These are phyloP conservation scores for Schwanniomyces etchellsii DNA, from an alignment of 1,139 yeast species.

Conservation along the genomic window DNA sequence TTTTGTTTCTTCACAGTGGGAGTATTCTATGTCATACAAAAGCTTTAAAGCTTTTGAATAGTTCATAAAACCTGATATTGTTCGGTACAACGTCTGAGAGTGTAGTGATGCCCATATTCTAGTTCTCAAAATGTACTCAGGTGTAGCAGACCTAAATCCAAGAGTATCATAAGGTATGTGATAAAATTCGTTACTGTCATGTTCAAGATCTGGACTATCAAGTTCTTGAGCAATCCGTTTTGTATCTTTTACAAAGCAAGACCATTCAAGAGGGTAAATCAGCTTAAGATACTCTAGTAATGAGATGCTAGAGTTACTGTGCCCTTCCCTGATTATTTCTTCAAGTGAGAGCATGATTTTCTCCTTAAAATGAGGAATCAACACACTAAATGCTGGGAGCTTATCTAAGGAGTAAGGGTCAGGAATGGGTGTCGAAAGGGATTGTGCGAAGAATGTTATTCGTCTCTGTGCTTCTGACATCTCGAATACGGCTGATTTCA, in stretches of 20 bases:
- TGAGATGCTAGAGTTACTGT: conserved; percentile 54
- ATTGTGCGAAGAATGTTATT: conserved; percentile 83
- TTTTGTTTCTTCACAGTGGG: conserved; percentile 24
- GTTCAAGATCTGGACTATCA: not conserved
- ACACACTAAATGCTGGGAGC: conserved; percentile 80
- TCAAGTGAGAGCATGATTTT: conserved; percentile 58
- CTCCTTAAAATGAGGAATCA: conserved; percentile 83
- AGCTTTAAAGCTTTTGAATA: conserved; percentile 64
- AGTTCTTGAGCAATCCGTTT: conserved; percentile 44
- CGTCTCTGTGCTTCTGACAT: conserved; percentile 71
- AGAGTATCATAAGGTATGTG: conserved; percentile 67
- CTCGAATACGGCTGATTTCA: conserved; percentile 26
- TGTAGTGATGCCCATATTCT: conserved; percentile 80
- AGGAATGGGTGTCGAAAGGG: conserved; percentile 70
- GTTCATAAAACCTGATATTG: conserved; percentile 73
- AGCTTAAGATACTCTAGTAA: conserved; percentile 69
- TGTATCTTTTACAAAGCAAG: conserved; percentile 62
- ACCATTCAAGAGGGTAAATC: conserved; percentile 72
- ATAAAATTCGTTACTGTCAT: conserved; percentile 22
- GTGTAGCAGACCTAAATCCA: conserved; percentile 63
- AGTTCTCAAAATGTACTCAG: conserved; percentile 59
- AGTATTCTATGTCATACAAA: conserved; percentile 52
- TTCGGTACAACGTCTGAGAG: conserved; percentile 72
- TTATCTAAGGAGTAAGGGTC: conserved; percentile 66
- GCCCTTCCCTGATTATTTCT: conserved; percentile 58